Evolutionary conservation across 352 stramenopile species (phyloP).

Genomic region (Thalassiosira ordinaria): DNA sequence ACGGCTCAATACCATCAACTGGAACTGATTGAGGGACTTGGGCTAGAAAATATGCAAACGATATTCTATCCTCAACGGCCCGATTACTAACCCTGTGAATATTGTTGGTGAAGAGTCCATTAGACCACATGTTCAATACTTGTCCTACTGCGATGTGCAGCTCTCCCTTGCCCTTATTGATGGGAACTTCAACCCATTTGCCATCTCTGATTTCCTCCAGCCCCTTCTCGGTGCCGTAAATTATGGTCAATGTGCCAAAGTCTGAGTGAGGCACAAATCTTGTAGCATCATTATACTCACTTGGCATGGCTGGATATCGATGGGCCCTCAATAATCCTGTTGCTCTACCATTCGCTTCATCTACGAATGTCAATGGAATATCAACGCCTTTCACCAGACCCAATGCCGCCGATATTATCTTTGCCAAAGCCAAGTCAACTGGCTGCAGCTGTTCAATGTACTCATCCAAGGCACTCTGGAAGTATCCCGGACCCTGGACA

Average conservation of each 20-base stretch:
- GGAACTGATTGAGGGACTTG: background rate
- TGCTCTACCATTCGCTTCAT: background rate
- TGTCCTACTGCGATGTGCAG: constrained; percentile 7
- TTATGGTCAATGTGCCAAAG: constrained; percentile 11
- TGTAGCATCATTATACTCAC: constrained; percentile 11
- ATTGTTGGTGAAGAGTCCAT: no score
- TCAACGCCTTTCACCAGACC: constrained; percentile 9
- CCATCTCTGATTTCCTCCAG: constrained; percentile 25
- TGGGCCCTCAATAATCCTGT: background rate
- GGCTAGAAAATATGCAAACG: constrained; percentile 2
- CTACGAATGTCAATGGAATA: background rate
- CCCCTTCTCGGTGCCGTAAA: background rate
- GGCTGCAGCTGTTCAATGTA: background rate
- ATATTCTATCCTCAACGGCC: constrained; percentile 12
- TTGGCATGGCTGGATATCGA: constrained; percentile 8
- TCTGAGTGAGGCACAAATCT: constrained; percentile 17
- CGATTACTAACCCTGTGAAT: constrained; percentile 9
- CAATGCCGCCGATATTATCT: constrained; percentile 9
- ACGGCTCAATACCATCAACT: background rate
- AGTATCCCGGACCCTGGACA: background rate
- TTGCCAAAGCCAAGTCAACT: background rate
- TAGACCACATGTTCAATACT: constrained; percentile 8
- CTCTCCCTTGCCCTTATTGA: background rate
- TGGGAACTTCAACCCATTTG: background rate
- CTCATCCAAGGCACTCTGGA: background rate